phyloP scores from a whole-genome alignment of 495 filamentous ascomycete species.

The Haplographium delicatum region DNA sequence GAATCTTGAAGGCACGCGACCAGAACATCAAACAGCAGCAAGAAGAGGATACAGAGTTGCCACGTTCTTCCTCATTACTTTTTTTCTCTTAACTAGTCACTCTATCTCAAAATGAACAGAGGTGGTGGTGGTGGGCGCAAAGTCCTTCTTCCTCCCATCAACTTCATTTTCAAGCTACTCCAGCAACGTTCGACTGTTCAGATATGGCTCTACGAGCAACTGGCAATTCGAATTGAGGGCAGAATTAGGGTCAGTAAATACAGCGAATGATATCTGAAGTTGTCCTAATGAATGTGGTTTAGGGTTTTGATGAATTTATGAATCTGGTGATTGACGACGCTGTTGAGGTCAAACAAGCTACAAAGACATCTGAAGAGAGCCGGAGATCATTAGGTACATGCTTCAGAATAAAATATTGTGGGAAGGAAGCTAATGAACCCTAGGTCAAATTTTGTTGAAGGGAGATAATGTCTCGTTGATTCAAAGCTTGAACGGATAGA shows the following conservation, averaged over 20 bases:
- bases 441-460: constrained; percentile 94
- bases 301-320: constrained; percentile 99
- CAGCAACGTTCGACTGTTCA: constrained; percentile 82
- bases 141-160: constrained; percentile 93
- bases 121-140: constrained; percentile 74
- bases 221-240: constrained; percentile 87
- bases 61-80: background rate
- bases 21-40: background rate
- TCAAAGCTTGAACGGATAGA: constrained; percentile 62
- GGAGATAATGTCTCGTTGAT: constrained; percentile 97
- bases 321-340: constrained; percentile 96
- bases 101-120: constrained; percentile 58
- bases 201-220: constrained; percentile 96
- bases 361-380: constrained; percentile 75
- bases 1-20: background rate
- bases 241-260: constrained; percentile 73
- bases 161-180: constrained; percentile 96
- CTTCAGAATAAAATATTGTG: background rate
- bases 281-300: constrained; percentile 17
- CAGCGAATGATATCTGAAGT: background rate
- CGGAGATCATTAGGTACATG: constrained; percentile 72
- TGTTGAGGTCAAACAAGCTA: constrained; percentile 80
- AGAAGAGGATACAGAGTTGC: background rate
- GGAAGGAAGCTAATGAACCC: constrained; percentile 26
- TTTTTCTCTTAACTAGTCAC: background rate